phyloP scores from a whole-genome alignment of 768 basidiomycete genomes.

The Lactarius indigo region DNA sequence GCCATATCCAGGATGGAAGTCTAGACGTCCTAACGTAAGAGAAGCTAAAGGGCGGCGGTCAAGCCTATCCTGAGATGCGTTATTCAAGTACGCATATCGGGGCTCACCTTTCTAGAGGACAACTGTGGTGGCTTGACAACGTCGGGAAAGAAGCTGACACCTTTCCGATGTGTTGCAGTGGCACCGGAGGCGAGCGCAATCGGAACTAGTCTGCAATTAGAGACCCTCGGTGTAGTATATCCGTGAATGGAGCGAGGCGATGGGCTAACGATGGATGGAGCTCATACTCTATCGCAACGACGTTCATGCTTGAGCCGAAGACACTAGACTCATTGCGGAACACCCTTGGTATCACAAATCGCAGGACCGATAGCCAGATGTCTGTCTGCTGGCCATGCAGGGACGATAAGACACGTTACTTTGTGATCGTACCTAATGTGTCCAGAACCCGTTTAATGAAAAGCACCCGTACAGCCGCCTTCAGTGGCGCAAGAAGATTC shows the following conservation, averaged over 20 bases:
- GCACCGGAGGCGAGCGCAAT: neutral
- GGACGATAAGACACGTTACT: neutral
- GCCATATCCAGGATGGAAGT: conserved; percentile 7
- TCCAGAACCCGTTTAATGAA: conserved; percentile 1
- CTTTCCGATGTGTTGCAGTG: neutral
- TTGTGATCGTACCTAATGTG: conserved; percentile 7
- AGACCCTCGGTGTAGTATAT: neutral
- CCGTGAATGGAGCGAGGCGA: neutral
- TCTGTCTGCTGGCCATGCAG: neutral
- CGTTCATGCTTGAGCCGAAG: neutral
- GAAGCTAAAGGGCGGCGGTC: neutral
- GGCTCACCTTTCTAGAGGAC: neutral
- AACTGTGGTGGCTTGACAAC: neutral
- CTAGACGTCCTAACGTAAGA: neutral
- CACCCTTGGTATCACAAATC: neutral
- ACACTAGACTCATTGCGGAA: neutral
- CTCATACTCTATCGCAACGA: neutral
- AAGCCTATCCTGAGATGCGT: neutral
- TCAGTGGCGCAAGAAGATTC: conserved; percentile 1
- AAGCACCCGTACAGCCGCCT: neutral
- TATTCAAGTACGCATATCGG: neutral
- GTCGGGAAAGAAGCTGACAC: neutral
- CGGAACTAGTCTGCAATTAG: neutral
- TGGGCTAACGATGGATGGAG: neutral
- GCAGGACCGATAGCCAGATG: neutral